Evolutionary conservation across 768 basidiomycete species (phyloP).

Genomic region (Mrakia hoshinonis): DNA sequence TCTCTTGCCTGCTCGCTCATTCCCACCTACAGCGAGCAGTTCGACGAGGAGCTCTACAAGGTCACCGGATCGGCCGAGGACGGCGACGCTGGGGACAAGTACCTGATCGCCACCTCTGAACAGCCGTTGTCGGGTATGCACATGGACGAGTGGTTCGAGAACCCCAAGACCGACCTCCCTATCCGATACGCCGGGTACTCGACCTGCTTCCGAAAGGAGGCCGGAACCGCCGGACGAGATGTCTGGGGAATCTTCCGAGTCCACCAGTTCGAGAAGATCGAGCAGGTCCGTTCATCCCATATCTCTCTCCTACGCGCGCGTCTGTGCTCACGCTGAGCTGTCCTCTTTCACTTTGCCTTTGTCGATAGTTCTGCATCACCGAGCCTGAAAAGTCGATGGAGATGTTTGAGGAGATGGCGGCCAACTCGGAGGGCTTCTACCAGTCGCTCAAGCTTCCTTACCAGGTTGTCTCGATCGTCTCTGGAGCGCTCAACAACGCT

Average conservation of each 20-base stretch:
- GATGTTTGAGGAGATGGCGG: slow-evolving; percentile 85
- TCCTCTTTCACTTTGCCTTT: slow-evolving; percentile 31
- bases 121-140: slow-evolving; percentile 96
- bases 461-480: slow-evolving; percentile 86
- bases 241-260: slow-evolving; percentile 99
- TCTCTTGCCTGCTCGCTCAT: neutral
- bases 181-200: slow-evolving; percentile 53
- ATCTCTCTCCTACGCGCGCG: neutral
- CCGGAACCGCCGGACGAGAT: slow-evolving; percentile 90
- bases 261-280: slow-evolving; percentile 98
- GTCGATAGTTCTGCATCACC: slow-evolving; percentile 72
- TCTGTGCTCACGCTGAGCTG: neutral
- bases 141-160: slow-evolving; percentile 95
- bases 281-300: slow-evolving; percentile 46
- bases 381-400: slow-evolving; percentile 90
- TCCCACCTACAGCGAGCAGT: slow-evolving; percentile 54
- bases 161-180: slow-evolving; percentile 83
- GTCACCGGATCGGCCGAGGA: slow-evolving; percentile 41
- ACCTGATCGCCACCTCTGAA: slow-evolving; percentile 97
- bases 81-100: slow-evolving; percentile 49
- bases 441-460: slow-evolving; percentile 89
- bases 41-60: slow-evolving; percentile 98
- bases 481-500: slow-evolving; percentile 91
- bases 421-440: slow-evolving; percentile 85
- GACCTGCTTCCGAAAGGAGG: slow-evolving; percentile 98